Percentiles rank a stretch among this genome's conserved stretches.
Evolutionary conservation across 306 rosid species (phyloP).

Genomic region (Vicia villosa): DNA sequence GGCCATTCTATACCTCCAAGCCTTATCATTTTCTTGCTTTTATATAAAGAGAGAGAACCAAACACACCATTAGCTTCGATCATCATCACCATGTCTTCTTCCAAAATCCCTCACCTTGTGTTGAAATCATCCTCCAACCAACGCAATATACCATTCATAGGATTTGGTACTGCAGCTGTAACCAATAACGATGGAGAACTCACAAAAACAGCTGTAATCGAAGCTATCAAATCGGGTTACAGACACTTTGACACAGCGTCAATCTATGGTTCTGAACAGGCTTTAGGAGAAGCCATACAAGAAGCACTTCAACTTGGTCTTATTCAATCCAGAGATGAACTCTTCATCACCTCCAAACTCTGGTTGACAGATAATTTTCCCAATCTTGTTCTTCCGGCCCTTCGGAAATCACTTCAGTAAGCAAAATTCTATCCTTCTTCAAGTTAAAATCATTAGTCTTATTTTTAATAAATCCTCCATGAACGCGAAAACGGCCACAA

Average conservation of each 20-base stretch:
- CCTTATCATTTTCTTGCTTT: background rate
- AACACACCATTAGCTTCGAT: background rate
- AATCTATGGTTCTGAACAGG: slow-evolving; percentile 39
- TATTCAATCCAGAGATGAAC: slow-evolving; percentile 37
- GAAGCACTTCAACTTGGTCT: slow-evolving; percentile 43
- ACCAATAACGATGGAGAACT: background rate
- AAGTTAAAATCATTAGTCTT: background rate
- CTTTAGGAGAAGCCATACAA: slow-evolving; percentile 42
- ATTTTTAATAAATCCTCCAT: no score
- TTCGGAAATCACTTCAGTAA: slow-evolving; percentile 37
- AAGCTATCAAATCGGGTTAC: slow-evolving; percentile 39
- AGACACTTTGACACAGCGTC: slow-evolving; percentile 43
- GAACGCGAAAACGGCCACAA: no score
- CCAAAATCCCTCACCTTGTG: slow-evolving; percentile 18
- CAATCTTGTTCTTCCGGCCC: slow-evolving; percentile 43
- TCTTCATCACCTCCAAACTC: slow-evolving; percentile 46
- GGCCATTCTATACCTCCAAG: background rate
- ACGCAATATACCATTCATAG: slow-evolving; percentile 33
- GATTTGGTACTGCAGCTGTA: slow-evolving; percentile 32
- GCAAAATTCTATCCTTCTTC: background rate
- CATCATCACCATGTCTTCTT: slow-evolving; percentile 1
- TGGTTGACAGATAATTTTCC: slow-evolving; percentile 34
- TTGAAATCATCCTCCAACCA: slow-evolving; percentile 22
- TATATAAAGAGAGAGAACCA: background rate
- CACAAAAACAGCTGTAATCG: slow-evolving; percentile 34